Percentiles rank a stretch among this genome's conserved stretches.
These are phyloP conservation scores for Lasiosphaeriaceae sp. DNA, from an alignment of 495 filamentous ascomycete species.

Conservation along the genomic window DNA sequence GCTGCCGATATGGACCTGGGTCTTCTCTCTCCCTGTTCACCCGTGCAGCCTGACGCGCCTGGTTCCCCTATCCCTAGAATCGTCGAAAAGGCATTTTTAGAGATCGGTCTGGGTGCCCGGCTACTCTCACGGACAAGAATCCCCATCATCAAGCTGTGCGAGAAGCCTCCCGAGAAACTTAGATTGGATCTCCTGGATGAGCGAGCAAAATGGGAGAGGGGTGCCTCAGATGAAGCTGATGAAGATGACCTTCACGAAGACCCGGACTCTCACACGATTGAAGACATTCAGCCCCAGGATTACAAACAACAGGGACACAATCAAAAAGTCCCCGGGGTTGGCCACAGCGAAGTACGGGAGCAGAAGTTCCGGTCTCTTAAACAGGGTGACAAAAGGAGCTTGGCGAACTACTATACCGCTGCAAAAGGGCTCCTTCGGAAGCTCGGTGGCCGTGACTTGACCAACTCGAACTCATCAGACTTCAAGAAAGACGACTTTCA, in stretches of 20 bases:
- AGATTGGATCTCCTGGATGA: constrained; percentile 49
- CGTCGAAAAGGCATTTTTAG: constrained; percentile 66
- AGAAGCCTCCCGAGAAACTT: constrained; percentile 56
- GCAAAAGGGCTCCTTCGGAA: constrained; percentile 45
- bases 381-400: constrained; percentile 25
- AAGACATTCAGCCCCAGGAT: constrained; percentile 10
- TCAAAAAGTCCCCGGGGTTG: background rate
- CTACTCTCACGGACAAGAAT: constrained; percentile 69
- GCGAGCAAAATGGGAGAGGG: constrained; percentile 58
- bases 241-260: constrained; percentile 39
- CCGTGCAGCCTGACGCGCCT: constrained; percentile 41
- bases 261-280: constrained; percentile 16
- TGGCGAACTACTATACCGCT: constrained; percentile 36
- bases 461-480: constrained; percentile 31
- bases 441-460: constrained; percentile 44
- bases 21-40: constrained; percentile 55
- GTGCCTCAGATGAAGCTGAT: constrained; percentile 34
- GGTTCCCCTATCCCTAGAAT: constrained; percentile 58
- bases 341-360: constrained; percentile 6
- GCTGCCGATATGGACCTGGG: constrained; percentile 74
- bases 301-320: constrained; percentile 2
- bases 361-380: constrained; percentile 34
- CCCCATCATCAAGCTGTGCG: constrained; percentile 78
- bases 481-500: constrained; percentile 34
- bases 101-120: constrained; percentile 62